Conservation (phyloP, 352 stramenopile genomes). For the Globisporangium cylindrosporum region DNA sequence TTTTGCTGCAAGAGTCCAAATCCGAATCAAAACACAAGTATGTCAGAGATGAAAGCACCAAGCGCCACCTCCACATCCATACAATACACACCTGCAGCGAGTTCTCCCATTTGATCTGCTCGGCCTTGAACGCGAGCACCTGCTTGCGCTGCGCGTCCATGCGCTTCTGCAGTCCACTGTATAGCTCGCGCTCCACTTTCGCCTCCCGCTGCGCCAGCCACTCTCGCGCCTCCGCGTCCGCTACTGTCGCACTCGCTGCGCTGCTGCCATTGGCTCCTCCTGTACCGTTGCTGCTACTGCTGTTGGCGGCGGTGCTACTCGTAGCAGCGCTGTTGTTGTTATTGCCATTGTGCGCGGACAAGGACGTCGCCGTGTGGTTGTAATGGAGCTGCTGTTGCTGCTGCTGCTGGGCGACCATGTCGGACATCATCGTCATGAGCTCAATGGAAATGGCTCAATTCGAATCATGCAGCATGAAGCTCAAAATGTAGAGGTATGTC, state of each 20-base stretch:
- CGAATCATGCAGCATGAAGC: too few species aligned
- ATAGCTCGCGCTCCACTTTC: slow-evolving; percentile 48
- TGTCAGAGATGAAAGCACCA: not conserved
- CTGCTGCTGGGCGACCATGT: slow-evolving; percentile 13
- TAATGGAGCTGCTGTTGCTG: slow-evolving; percentile 12
- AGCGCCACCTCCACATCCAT: not conserved
- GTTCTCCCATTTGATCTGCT: slow-evolving; percentile 83
- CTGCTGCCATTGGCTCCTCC: not conserved
- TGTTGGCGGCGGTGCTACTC: not conserved
- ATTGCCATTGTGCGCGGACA: not conserved
- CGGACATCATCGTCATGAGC: not conserved
- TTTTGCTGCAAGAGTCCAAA: slow-evolving; percentile 1
- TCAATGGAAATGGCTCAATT: not conserved
- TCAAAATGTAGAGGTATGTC: not conserved
- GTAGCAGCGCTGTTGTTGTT: not conserved
- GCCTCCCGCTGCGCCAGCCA: slow-evolving; percentile 62
- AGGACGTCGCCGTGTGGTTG: not conserved
- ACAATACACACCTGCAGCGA: slow-evolving; percentile 52
- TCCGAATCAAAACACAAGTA: not conserved
- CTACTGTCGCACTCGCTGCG: not conserved
- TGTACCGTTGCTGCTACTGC: not conserved
- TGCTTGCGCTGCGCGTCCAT: slow-evolving; percentile 72
- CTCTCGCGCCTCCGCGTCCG: slow-evolving; percentile 42
- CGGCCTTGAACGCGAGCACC: slow-evolving; percentile 73
- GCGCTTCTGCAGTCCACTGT: slow-evolving; percentile 50